A percentile compares a stretch with the other conserved stretches of the same genome.
phyloP scores from a whole-genome alignment of 2,329 filamentous ascomycete species.

The Ophiostoma piceae region DNA sequence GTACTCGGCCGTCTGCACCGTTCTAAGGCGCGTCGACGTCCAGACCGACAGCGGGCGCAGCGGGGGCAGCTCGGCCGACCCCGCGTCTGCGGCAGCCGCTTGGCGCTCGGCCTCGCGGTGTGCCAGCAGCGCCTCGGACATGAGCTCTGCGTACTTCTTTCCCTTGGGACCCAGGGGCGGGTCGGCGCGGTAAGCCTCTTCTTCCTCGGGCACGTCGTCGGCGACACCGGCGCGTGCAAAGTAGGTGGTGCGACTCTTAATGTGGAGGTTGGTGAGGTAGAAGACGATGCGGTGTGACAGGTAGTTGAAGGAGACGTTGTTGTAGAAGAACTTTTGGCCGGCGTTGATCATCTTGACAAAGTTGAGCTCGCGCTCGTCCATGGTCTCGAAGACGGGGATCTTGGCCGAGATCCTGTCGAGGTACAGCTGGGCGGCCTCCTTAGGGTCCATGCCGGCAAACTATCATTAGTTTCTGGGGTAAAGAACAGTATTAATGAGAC shows the following conservation, averaged over 20 bases:
- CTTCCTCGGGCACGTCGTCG: slow-evolving; percentile 76
- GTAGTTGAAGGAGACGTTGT: slow-evolving; percentile 95
- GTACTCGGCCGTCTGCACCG: slow-evolving; percentile 80
- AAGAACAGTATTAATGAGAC: slow-evolving; percentile 30
- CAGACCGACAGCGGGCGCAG: slow-evolving; percentile 73
- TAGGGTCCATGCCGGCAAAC: slow-evolving; percentile 86
- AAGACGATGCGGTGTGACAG: slow-evolving; percentile 96
- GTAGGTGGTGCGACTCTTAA: slow-evolving; percentile 89
- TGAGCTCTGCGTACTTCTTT: slow-evolving; percentile 71
- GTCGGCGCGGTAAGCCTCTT: slow-evolving; percentile 89
- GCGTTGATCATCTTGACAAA: slow-evolving; percentile 99
- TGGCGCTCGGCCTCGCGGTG: slow-evolving; percentile 79
- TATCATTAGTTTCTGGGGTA: slow-evolving; percentile 32
- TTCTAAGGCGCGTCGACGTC: slow-evolving; percentile 88
- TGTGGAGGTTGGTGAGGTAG: slow-evolving; percentile 94
- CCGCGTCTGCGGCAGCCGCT: slow-evolving; percentile 62
- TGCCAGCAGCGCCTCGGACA: slow-evolving; percentile 75
- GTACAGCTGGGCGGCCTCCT: slow-evolving; percentile 89
- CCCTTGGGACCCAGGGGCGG: slow-evolving; percentile 77
- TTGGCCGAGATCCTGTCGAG: slow-evolving; percentile 82
- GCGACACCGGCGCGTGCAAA: slow-evolving; percentile 86
- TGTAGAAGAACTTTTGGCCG: slow-evolving; percentile 86
- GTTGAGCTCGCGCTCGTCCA: slow-evolving; percentile 89
- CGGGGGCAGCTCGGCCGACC: slow-evolving; percentile 55
- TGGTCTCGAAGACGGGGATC: slow-evolving; percentile 94